Conservation (phyloP, 345 rosid genomes). For the Melastoma malabathricum region DNA sequence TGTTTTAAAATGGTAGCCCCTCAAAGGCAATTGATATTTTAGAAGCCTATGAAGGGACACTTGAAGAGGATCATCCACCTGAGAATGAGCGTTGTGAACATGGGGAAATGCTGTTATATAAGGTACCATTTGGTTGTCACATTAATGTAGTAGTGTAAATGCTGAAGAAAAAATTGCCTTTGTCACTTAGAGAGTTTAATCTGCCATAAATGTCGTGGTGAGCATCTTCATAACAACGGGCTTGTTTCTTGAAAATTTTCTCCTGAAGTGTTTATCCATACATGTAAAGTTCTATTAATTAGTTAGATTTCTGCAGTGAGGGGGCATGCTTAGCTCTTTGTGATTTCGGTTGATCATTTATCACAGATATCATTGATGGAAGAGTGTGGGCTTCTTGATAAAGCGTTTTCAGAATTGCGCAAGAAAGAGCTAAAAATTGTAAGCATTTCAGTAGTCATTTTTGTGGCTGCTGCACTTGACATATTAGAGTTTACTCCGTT, state of each 20-base stretch:
- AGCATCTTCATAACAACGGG: no score
- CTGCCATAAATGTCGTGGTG: no score
- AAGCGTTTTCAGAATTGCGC: slow-evolving; percentile 74
- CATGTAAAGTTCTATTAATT: no score
- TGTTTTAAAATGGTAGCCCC: slow-evolving; percentile 28
- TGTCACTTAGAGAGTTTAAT: no score
- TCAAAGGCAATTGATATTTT: slow-evolving; percentile 95
- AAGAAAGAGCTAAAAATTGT: slow-evolving; percentile 72
- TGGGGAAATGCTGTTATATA: slow-evolving; percentile 95
- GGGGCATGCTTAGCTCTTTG: no score
- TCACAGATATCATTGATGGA: slow-evolving; percentile 74
- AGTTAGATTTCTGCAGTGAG: no score
- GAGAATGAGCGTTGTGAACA: slow-evolving; percentile 93
- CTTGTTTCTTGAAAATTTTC: no score
- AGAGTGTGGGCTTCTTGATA: slow-evolving; percentile 55
- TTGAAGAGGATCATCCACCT: slow-evolving; percentile 97
- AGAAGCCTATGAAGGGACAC: slow-evolving; percentile 98
- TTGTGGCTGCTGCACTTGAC: neutral
- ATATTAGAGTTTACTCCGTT: slow-evolving; percentile 5
- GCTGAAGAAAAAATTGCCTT: neutral
- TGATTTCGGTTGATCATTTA: no score
- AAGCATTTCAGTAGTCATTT: slow-evolving; percentile 14
- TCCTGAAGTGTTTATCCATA: no score
- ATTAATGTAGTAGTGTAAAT: neutral
- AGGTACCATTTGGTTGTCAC: slow-evolving; percentile 34